Base-by-base conservation (phyloP, 2,329 filamentous ascomycete genomes). In the Fusarium gaditjirri region DNA sequence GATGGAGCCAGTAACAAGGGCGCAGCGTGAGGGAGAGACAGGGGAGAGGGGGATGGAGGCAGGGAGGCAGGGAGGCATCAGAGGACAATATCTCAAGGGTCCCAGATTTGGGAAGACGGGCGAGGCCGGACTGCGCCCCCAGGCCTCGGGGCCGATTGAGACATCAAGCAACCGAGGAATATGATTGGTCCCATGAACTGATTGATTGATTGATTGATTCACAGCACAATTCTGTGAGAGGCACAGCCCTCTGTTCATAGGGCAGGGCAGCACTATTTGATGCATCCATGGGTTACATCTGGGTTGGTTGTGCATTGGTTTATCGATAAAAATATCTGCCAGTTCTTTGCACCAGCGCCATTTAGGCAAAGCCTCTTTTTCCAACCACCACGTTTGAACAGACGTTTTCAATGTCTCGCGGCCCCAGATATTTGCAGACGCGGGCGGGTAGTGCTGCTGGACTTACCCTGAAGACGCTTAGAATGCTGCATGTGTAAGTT, bases 261-360 rank as follows among this genome's bases (percentile, higher is more conserved):
- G 63, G 55, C 61, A 44, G 36, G n/a, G 29, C 52, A 65, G 63
- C 49, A 57, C 61, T 42, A 25, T 49, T 49, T 65, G 39, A 60
- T 47, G 46, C 61, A 64, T 29, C 47, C 16, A 55, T 57, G 71
- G 61, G 36, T 57, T 66, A 66, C 64, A 76, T 63, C 55, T 62
- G 49, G 52, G 33, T 58, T 62, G 42, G 44, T 54, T 50, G 49
- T 53, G 62, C 54, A 67, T 61, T 50, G 42, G 29, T 27, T 55
- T 68, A 65, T 71, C 61, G 72, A 76, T 76, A 77, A 74, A 74
- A 75, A 75, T 77, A 77, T 72, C 70, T 60, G 21, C 66, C 57
- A 63, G 61, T 49, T 33, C 29, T 33, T 70, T 66, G 68, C 72
- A 74, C 72, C 70, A 72, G 64, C 42, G 59, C 59, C 25, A 49